Base-by-base conservation (phyloP, 2,329 filamentous ascomycete genomes). In the Colletotrichum sp. region DNA sequence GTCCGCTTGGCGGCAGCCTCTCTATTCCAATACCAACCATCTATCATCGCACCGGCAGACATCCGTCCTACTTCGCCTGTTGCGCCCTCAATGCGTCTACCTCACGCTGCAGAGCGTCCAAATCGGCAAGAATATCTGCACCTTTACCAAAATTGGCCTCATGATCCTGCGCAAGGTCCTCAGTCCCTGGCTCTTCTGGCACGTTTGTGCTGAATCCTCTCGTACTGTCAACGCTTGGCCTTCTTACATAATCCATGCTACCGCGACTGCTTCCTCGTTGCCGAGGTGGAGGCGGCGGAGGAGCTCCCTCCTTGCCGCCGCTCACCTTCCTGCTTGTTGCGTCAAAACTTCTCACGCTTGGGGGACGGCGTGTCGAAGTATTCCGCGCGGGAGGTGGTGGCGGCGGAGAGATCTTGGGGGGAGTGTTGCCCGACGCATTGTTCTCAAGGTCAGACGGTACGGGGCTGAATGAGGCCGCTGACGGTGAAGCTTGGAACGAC, bases 91-190 rank as follows among this genome's bases (percentile, higher is more conserved):
- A 79, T 6, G 90, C 93, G 82, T 96, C 93, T 51, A 96, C 93
- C 79, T 96, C 94, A 79, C 89, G 89, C 82, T 95, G 93, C 75
- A 96, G 83, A 27, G 91, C 91, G 61, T 90, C 89, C 69, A 96
- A 83, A 80, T 96, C 93, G 2, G 93, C 93, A 76, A 96, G 82
- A 73, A 96, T 94, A 79, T 94, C 90, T 55, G 84, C 76, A 70
- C 85, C 80, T 79, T 86, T 80, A 77, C 83, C 80, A 31, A 59
- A 77, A 34, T 80, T 72, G 36, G 80, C 58, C 73, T 77, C 38
- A 75, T 70, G 65, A 18, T n/a, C 77, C 74, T 68, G 77, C 63
- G 16, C 66, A 47, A 72, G 66, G 76, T 73, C 81, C 75, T 65
- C 76, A 59, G 72, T 77, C 6, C 47, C 24, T 9, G 69, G 31